Evolutionary conservation across 805 yeast genomes (phyloP).

Genomic region (Yamadazyma scolyti): DNA sequence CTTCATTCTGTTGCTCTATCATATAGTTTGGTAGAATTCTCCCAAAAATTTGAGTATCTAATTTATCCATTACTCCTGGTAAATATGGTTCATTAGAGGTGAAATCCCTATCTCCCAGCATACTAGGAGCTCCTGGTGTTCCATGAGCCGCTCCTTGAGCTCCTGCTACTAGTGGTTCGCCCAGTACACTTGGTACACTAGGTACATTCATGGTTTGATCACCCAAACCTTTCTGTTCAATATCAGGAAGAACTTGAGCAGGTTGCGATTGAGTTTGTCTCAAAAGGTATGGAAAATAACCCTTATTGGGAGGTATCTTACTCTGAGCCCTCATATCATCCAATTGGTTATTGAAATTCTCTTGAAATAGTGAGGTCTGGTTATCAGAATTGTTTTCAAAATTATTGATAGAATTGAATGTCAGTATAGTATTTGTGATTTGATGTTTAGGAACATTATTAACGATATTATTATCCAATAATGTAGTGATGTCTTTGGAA

Average conservation of each 20-base stretch:
- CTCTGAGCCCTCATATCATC: too few relatives aligned
- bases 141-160: too few relatives aligned
- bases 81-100: conserved; percentile 46
- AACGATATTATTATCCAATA: conserved; percentile 3
- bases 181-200: too few relatives aligned
- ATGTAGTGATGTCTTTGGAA: conserved; percentile 16
- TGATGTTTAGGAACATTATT: conserved; percentile 6
- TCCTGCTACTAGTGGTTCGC: too few relatives aligned
- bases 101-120: too few relatives aligned
- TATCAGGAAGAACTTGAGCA: too few relatives aligned
- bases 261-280: conserved; percentile 1
- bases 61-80: conserved; percentile 80
- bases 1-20: conserved; percentile 34
- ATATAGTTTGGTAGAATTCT: conserved; percentile 80
- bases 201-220: too few relatives aligned
- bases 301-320: not conserved
- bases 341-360: conserved; percentile 5
- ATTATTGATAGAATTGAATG: conserved; percentile 10
- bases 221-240: too few relatives aligned
- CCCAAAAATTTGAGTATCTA: conserved; percentile 84
- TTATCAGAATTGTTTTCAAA: conserved; percentile 2
- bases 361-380: conserved; percentile 4
- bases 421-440: conserved; percentile 8
- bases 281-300: not conserved
- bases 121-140: too few relatives aligned